Conservation (phyloP, 169 alveolate genomes). For the Toxoplasma gondii region DNA sequence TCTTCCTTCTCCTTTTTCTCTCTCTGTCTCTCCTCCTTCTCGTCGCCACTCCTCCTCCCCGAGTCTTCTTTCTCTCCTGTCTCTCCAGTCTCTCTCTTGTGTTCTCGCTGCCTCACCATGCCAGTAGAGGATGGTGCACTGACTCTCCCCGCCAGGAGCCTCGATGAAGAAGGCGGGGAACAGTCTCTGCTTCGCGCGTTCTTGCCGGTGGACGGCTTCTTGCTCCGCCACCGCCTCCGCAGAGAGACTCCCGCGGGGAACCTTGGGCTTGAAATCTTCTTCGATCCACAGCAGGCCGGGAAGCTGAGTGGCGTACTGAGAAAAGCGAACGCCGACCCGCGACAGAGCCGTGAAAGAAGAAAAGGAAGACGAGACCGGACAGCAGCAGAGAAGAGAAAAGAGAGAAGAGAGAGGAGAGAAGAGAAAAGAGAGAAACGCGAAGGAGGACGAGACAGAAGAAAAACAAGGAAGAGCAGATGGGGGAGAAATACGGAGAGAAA, state of each 20-base stretch:
- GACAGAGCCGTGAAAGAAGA: background rate
- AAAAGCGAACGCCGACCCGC: background rate
- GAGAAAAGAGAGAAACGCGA: background rate
- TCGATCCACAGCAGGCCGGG: constrained; percentile 53
- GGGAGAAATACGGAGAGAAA: background rate
- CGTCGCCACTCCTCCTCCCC: no score
- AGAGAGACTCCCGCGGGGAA: background rate
- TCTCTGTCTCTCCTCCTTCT: background rate
- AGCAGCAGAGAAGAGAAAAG: background rate
- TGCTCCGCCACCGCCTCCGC: background rate
- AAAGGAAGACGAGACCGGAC: background rate
- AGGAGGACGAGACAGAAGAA: background rate
- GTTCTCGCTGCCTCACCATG: constrained; percentile 2
- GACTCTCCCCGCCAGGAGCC: constrained; percentile 31
- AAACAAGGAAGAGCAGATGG: background rate
- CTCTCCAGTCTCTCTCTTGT: background rate
- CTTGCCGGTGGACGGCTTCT: background rate
- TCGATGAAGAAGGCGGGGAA: constrained; percentile 50
- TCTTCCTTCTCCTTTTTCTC: no score
- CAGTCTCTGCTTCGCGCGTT: background rate
- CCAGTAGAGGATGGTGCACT: constrained; percentile 52
- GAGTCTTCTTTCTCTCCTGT: no score
- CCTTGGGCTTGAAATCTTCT: constrained; percentile 1
- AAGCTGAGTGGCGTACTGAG: constrained; percentile 42
- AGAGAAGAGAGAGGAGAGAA: background rate